Conservation (phyloP, 352 stramenopile genomes). For the Stephanocyclus meneghinianus region DNA sequence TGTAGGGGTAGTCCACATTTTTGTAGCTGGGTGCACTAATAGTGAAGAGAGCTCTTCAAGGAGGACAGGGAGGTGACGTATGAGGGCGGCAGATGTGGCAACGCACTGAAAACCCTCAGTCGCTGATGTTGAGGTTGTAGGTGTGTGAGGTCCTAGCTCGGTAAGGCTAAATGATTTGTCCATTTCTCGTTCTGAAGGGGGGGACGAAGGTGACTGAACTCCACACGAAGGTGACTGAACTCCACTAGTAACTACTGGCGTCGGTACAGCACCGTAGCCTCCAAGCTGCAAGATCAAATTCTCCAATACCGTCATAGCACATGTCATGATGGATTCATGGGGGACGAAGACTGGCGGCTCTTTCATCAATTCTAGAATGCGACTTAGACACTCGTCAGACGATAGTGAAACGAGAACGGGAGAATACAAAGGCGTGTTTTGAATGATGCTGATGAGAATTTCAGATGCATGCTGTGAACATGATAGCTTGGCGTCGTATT, state of each 20-base stretch:
- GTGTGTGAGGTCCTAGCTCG: conserved; percentile 18
- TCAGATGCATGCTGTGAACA: conserved; percentile 74
- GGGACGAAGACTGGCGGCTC: conserved; percentile 37
- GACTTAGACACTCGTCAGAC: conserved; percentile 51
- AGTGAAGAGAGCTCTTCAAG: conserved; percentile 54
- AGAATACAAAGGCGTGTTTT: conserved; percentile 77
- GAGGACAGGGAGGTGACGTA: conserved; percentile 58
- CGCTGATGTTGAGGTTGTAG: not conserved
- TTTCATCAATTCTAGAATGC: conserved; percentile 49
- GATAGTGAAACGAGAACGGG: conserved; percentile 64
- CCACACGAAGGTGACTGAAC: not conserved
- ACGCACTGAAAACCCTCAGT: not conserved
- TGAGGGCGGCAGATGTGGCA: conserved; percentile 38
- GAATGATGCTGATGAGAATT: conserved; percentile 81
- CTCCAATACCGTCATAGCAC: conserved; percentile 78
- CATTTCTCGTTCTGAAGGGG: not conserved
- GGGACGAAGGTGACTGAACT: not conserved
- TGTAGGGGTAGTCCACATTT: conserved; percentile 58
- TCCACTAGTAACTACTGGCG: not conserved
- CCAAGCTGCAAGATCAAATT: conserved; percentile 80
- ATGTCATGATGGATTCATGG: conserved; percentile 70
- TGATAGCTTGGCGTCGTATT: conserved; percentile 49
- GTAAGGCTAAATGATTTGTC: conserved; percentile 13
- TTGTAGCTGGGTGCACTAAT: conserved; percentile 55
- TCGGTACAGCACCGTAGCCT: conserved; percentile 69